Evolutionary conservation across 495 filamentous ascomycete genomes (phyloP), one percentile per base, ranked within the genome.

Genomic region (Paragyromitra xinjiangensis): DNA sequence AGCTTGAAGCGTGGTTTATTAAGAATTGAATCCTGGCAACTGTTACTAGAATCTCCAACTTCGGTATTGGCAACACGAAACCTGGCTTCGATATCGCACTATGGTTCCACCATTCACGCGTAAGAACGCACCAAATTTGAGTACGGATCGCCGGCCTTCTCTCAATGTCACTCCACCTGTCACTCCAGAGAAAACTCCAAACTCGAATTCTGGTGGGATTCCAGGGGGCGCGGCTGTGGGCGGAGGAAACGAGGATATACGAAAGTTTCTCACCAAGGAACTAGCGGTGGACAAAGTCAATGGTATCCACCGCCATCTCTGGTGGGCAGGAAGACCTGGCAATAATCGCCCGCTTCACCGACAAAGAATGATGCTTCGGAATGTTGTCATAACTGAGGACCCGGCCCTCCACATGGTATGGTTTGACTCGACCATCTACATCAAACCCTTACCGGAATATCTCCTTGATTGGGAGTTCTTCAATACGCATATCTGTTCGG

Each of bases 401-500:
- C 82, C 85, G 0, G 75, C 83, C 0, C 80, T 90, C 9, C 89
- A 92, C 72, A 83, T 91, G 0, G 83, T 90, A 14, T 92, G 88
- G 90, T 80, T 78, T 61, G 77, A 88, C 53, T 79, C 85, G n/a
- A 78, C 81, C 3, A 87, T 91, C 44, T 90, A 85, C 81, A 82
- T 91, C 75, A 91, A 90, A 69, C 89, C 89, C 4, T 71, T 91
- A 0, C 89, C 89, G 0, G 40, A 70, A 16, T 90, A 84, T 73
- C 84, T 91, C 0, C 84, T 86, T 12, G 80, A 81, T 0, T 64
- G 77, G 12, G 76, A 75, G 0, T 89, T 89, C 75, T 91, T 88
- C 87, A 22, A 71, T 22, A 3, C 66, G 0, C 67, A 84, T 48
- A 78, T 88, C 0, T 79, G 80, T 55, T 0, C 50, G 3, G 40